phyloP scores from a whole-genome alignment of 768 basidiomycete genomes.

The Suillus lakei region DNA sequence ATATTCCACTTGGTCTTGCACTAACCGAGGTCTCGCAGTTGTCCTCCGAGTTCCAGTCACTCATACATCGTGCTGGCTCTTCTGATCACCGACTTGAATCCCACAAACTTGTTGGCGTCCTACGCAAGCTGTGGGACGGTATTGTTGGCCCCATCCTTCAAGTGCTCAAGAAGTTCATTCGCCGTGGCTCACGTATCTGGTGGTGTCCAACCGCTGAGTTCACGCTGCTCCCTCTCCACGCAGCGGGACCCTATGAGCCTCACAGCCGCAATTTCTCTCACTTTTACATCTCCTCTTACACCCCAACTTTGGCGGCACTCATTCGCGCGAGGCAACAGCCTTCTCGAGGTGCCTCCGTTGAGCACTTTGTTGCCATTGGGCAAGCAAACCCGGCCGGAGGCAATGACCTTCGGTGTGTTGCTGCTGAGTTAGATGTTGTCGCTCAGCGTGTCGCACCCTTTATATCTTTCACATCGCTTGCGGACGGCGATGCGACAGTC shows the following conservation, averaged over 20 bases:
- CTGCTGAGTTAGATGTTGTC: neutral
- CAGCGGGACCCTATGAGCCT: no score
- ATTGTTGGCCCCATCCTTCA: constrained; percentile 30
- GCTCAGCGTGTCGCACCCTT: neutral
- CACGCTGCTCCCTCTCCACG: no score
- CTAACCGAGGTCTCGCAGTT: neutral
- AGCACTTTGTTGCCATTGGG: no score
- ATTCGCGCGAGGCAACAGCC: constrained; percentile 15
- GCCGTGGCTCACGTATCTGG: constrained; percentile 29
- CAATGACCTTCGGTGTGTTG: neutral
- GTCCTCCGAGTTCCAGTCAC: neutral
- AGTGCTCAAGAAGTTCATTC: constrained; percentile 13
- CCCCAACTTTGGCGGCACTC: constrained; percentile 27
- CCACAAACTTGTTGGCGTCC: constrained; percentile 12
- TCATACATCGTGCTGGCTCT: neutral
- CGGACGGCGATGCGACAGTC: neutral
- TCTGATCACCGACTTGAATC: constrained; percentile 1
- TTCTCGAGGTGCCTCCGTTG: neutral
- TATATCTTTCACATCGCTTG: neutral
- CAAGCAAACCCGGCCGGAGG: neutral
- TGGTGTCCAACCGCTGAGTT: constrained; percentile 35
- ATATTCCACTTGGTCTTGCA: constrained; percentile 24
- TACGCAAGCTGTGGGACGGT: constrained; percentile 30
- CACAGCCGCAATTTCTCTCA: no score
- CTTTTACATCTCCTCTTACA: no score